Base-by-base conservation (phyloP, 169 alveolate species). In the Theileria parva region DNA sequence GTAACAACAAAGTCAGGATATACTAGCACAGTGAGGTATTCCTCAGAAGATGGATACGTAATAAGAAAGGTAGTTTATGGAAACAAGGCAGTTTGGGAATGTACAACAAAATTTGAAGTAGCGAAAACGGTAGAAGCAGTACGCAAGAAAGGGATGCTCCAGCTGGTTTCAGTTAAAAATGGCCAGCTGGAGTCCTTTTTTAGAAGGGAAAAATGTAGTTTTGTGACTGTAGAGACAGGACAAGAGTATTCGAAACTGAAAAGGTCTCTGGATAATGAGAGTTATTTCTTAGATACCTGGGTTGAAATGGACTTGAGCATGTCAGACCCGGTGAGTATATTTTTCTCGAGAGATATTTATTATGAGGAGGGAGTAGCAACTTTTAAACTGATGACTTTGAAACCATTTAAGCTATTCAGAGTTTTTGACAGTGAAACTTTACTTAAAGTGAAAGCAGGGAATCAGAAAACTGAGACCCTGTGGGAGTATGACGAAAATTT, bases 251-350 rank as follows among this genome's bases (percentile, higher is more conserved):
- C 5, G 66, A 25, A 57, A n/a, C 0, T 57, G 27, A 57, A 57
- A 57, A 57, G 28, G 28, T 19, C 34, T 11, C 66, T 57, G 28
- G 66, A 57, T 21, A 25, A 19, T 21, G 37, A 19, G 0, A 25
- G 66, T 21, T 11, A 8, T 11, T 57, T 21, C 66, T 8, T 57
- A 8, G 66, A 57, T 9, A 57, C 7, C 3, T 57, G 66, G 66
- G 66, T 57, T 8, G 66, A 57, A 25, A 6, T 57, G 66, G 66
- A 57, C 66, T n/a, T 57, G 66, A 57, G 66, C 8, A 57, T 11
- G 66, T 25, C 66, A 9, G 66, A 21, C 37, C 66, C 66, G 8
- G 0, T 21, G 37, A 19, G 37, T 25, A 21, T 57, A 25, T 57
- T 21, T 25, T 57, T 57, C 66, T 57, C 66, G 15, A 57, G n/a